Base-by-base conservation (phyloP, 768 basidiomycete genomes). In the Paxillus involutus region DNA sequence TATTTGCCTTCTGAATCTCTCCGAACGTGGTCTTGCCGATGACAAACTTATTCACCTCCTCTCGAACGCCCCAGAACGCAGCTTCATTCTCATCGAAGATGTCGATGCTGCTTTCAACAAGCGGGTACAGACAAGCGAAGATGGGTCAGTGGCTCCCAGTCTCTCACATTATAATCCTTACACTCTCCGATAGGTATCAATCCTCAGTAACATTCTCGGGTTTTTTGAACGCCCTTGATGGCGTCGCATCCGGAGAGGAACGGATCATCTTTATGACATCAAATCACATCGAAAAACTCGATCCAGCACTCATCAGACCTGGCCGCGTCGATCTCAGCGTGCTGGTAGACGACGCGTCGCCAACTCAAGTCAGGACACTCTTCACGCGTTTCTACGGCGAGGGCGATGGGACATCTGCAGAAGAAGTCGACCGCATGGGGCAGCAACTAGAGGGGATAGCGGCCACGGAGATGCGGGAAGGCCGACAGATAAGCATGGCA, bases 191-290 rank as follows among this genome's bases (percentile, higher is more conserved):
- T 63, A 95, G 94, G 24, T 96, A 93, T 68, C 94, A 95, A 72
- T 94, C 94, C 0, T 89, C 90, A 12, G 88, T 99, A 35, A 98
- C 97, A 4, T 98, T 99, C 74, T 98, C 96, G 8, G 97, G 97
- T 26, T 91, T 98, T 66, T 75, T 99, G 41, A 99, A 99, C 63
- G 94, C 95, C 13, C 78, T 99, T 3, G 97, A 99, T 65, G 97
- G 97, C 16, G 96, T 99, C 29, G 96, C 94, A 5, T 97, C 96
- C 11, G 93, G 94, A 40, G 95, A 98, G 73, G 94, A 97, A 64
- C 86, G 97, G n/a, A 88, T 99, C 66, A 84, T 99, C 35, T 99
- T 99, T 74, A 91, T 99, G 87, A 99, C 97, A 0, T 98, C 97
- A n/a, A 99, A 99, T 70, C 97, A 98, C 63, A 68, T 91, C 50